Evolutionary conservation across 2,329 filamentous ascomycete species (phyloP).

Genomic region (Paracamarosporium sp.): DNA sequence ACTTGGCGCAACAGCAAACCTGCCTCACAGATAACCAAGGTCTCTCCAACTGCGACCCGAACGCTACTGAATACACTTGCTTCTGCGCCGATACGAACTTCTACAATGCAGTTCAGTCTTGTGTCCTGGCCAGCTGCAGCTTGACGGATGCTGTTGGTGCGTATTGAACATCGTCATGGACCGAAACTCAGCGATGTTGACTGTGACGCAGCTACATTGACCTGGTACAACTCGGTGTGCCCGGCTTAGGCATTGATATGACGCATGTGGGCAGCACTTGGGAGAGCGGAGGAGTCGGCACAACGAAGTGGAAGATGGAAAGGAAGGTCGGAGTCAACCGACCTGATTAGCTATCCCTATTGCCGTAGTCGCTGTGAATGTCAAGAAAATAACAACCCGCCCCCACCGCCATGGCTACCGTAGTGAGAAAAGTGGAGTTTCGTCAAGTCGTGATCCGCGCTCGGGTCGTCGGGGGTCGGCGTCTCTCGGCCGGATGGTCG

Average conservation of each 20-base stretch:
- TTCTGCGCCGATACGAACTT: conserved; percentile 20
- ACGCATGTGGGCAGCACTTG: conserved; percentile 13
- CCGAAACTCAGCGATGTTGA: background rate
- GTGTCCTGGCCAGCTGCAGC: conserved; percentile 13
- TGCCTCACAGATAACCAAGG: conserved; percentile 13
- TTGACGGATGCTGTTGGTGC: conserved; percentile 12
- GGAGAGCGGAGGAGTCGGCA: background rate
- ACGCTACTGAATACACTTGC: conserved; percentile 10
- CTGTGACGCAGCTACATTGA: conserved; percentile 7
- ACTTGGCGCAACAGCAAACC: conserved; percentile 11
- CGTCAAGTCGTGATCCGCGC: conserved; percentile 9
- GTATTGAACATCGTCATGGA: background rate
- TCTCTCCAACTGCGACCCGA: conserved; percentile 14
- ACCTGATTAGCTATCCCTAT: conserved; percentile 4
- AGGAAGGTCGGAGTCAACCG: background rate
- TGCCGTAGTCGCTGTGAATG: background rate
- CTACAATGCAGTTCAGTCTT: conserved; percentile 12
- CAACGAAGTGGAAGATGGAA: background rate
- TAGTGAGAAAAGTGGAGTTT: conserved; percentile 2
- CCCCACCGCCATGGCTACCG: background rate
- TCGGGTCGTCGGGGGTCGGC: conserved; percentile 10
- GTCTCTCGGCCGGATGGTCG: conserved; percentile 6
- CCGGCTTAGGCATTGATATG: background rate
- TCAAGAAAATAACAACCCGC: background rate
- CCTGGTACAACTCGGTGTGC: conserved; percentile 12